These are phyloP conservation scores for Cryptosporidium baileyi DNA, from an alignment of 169 alveolate species.

Conservation along the genomic window DNA sequence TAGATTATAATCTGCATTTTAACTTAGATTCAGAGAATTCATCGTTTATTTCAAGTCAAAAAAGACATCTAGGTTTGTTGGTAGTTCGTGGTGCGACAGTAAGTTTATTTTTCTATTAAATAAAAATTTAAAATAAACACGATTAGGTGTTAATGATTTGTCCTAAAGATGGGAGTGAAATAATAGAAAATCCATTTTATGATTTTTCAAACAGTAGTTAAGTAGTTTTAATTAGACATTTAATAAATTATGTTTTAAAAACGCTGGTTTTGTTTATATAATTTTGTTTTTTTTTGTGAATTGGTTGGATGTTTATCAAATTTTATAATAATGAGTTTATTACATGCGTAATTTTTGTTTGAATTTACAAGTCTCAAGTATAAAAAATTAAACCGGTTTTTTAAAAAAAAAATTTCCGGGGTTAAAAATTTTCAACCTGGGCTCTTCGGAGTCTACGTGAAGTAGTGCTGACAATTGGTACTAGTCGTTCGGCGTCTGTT, in stretches of 20 bases:
- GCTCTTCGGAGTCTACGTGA: background rate
- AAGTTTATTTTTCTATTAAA: background rate
- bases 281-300: background rate
- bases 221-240: background rate
- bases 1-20: background rate
- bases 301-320: background rate
- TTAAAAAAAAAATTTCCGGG: background rate
- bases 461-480: background rate
- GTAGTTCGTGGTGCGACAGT: slow-evolving; percentile 62
- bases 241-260: background rate
- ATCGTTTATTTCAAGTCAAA: background rate
- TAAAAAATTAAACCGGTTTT: background rate
- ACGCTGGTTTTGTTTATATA: background rate
- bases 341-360: background rate
- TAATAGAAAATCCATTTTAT: slow-evolving; percentile 38
- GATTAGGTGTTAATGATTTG: slow-evolving; percentile 56
- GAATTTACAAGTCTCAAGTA: background rate
- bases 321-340: background rate
- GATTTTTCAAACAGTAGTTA: no score
- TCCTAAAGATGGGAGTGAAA: slow-evolving; percentile 60
- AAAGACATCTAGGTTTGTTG: slow-evolving; percentile 28
- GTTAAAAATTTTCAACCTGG: background rate
- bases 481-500: background rate
- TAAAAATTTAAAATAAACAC: background rate
- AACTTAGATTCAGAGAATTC: background rate